Evolutionary conservation across 1,284 basidiomycete genomes (phyloP).

Genomic region (Stygiomarasmius scandens): DNA sequence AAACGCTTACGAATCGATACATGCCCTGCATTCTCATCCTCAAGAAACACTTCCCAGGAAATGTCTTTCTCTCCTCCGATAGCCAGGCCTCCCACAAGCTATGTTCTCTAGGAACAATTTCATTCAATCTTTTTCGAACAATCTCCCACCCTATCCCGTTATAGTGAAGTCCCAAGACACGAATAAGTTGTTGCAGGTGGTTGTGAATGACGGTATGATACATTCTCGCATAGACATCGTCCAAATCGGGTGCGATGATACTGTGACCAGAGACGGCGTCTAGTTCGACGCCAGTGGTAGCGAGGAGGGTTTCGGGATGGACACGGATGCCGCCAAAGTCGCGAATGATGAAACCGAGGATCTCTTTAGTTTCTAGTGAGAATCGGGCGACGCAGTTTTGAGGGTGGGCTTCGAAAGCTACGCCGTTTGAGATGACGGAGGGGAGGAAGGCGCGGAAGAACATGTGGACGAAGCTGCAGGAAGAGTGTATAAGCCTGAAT

Average conservation of each 20-base stretch:
- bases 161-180: conserved; percentile 53
- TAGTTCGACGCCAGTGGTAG: conserved; percentile 4
- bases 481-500: background rate
- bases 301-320: conserved; percentile 46
- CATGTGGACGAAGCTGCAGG: conserved; percentile 43
- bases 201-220: conserved; percentile 59
- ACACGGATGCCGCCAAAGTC: conserved; percentile 58
- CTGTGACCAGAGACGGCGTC: conserved; percentile 50
- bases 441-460: conserved; percentile 56
- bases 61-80: conserved; percentile 43
- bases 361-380: conserved; percentile 41
- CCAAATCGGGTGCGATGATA: conserved; percentile 47
- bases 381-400: conserved; percentile 58
- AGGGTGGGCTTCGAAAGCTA: conserved; percentile 57
- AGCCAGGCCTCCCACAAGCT: conserved; percentile 48
- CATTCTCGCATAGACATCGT: conserved; percentile 55
- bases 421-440: conserved; percentile 50
- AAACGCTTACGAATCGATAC: conserved; percentile 47
- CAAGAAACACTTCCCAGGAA: conserved; percentile 56
- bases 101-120: conserved; percentile 44
- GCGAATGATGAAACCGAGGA: conserved; percentile 53
- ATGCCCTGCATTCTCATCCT: conserved; percentile 55
- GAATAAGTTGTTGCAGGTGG: conserved; percentile 54
- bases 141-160: conserved; percentile 50
- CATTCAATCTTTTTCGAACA: conserved; percentile 42